Base-by-base conservation (phyloP, 345 rosid genomes). In the Sisymbrium altissimum region DNA sequence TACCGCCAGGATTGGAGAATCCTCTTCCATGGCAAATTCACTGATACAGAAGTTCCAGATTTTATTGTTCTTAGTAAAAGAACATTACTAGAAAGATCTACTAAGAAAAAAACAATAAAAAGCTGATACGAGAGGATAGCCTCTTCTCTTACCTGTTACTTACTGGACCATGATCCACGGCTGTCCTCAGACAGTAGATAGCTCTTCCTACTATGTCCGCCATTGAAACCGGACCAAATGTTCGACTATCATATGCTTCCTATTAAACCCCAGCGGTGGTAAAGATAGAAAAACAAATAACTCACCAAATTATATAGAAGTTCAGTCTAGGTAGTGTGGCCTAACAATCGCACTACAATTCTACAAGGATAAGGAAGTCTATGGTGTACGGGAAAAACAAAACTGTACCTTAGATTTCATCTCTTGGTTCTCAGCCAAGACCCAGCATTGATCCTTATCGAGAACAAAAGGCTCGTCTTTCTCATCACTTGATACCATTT, bases 121-220 rank as follows among this genome's bases (percentile, higher is more conserved):
- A 17, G 17, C 69, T 32, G 59, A 50, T 13, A 15, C 5, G 29
- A 29, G 58, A 33, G 2, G 13, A 48, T 46, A 50, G 8, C 11
- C 5, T 57, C 15, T 36, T 52, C 79, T 76, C 77, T 73, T 66
- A 92, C 99, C 99, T 96, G 86, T 96, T 96, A 82, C 76, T 82
- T 29, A 96, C 92, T 17, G 95, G 97, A 73, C 98, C 99, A 76
- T 96, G 98, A 79, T 96, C 99, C 64, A 92, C 91, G 32, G 92
- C 96, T 18, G 91, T 86, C 54, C 86, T 83, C 57, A 92, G 85
- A 79, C 95, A 86, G 75, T 96, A 96, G 68, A 96, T 80, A 43
- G 82, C 98, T 72, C 99, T 81, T 27, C 99, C 99, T 63, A 89
- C 86, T 54, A 96, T 88, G 80, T 81, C 75, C 0, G 87, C 60